Evolutionary conservation across 371 early-diverging fungal species (phyloP).

Genomic region (Funneliformis caledonium): DNA sequence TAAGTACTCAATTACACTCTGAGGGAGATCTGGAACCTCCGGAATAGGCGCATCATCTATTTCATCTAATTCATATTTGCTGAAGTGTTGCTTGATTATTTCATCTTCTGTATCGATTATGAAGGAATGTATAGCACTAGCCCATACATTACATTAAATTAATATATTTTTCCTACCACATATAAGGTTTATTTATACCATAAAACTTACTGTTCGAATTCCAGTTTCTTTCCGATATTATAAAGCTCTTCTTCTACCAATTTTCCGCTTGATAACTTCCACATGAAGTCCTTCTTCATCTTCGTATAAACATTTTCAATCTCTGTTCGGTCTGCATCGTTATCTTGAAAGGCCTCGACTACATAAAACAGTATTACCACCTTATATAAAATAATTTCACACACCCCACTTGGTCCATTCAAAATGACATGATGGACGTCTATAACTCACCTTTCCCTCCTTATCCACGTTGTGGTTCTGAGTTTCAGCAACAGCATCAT

Average conservation of each 20-base stretch:
- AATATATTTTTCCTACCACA: background rate
- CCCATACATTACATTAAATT: conserved; percentile 16
- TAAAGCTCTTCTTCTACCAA: conserved; percentile 30
- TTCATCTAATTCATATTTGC: background rate
- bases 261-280: conserved; percentile 23
- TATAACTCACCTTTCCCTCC: conserved; percentile 13
- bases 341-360: background rate
- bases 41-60: conserved; percentile 12
- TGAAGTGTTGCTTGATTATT: conserved; percentile 34
- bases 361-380: too few relatives aligned
- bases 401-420: too few relatives aligned
- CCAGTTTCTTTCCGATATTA: conserved; percentile 1
- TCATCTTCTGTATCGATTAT: conserved; percentile 31
- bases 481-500: background rate
- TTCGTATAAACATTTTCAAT: conserved; percentile 2
- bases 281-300: conserved; percentile 27
- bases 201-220: conserved; percentile 37
- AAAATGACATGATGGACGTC: too few relatives aligned
- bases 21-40: conserved; percentile 17
- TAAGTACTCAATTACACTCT: conserved; percentile 22
- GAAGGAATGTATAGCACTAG: conserved; percentile 37
- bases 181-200: background rate
- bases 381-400: too few relatives aligned
- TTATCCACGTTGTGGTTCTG: background rate
- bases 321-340: background rate